A percentile compares a stretch with the other conserved stretches of the same genome.
Conservation (phyloP, 371 early-diverging fungal species). For the Rhizomucor miehei region DNA sequence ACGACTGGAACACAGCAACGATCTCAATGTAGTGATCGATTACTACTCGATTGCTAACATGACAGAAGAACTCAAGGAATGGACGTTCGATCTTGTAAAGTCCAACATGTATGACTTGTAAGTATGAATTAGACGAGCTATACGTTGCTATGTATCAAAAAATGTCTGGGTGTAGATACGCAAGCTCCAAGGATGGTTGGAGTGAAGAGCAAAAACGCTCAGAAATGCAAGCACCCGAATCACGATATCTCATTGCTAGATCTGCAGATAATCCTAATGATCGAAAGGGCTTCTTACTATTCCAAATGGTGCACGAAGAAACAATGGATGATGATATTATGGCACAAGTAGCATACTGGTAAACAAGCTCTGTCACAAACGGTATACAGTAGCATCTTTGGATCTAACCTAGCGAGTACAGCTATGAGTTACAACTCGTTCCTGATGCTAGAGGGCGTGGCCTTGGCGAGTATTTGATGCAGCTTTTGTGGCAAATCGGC, state of each 20-base stretch:
- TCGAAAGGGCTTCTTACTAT: conserved; percentile 45
- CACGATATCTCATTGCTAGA: conserved; percentile 20
- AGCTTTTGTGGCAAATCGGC: conserved; percentile 45
- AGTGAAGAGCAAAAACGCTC: conserved; percentile 8
- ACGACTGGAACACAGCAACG: conserved; percentile 5
- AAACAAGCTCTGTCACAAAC: conserved; percentile 13
- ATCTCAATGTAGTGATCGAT: conserved; percentile 31
- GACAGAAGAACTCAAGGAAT: conserved; percentile 32
- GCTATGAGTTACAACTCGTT: conserved; percentile 52
- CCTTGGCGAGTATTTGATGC: conserved; percentile 53
- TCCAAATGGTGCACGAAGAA: conserved; percentile 60
- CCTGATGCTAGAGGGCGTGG: conserved; percentile 42
- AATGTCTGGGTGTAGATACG: conserved; percentile 23
- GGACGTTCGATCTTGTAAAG: conserved; percentile 54
- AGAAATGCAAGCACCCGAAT: conserved; percentile 12
- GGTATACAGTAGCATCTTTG: not conserved
- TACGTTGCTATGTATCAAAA: not conserved
- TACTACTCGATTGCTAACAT: conserved; percentile 45
- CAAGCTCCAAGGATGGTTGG: conserved; percentile 58
- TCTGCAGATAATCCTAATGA: conserved; percentile 33
- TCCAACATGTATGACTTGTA: conserved; percentile 55
- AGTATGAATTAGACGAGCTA: not conserved
- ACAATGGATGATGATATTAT: conserved; percentile 57
- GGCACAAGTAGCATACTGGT: conserved; percentile 59
- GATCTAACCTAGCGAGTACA: not conserved